Conservation (phyloP, 106 monocot species). For the Phalaenopsis equestris region DNA sequence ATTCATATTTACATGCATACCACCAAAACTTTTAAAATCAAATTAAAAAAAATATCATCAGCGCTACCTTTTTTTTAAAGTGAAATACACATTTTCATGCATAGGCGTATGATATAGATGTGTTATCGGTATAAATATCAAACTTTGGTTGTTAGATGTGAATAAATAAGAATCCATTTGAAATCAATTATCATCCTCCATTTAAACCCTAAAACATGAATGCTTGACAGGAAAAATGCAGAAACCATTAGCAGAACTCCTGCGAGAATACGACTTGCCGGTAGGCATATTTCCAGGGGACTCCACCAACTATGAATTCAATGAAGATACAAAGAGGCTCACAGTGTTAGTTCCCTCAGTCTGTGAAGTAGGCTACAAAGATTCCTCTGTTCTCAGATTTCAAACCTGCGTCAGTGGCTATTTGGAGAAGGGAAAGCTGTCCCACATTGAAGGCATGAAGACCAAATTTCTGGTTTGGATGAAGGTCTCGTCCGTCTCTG, state of each 20-base stretch:
- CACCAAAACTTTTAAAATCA: too few relatives aligned
- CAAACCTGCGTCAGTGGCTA: constrained; percentile 47
- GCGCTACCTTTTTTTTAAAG: too few relatives aligned
- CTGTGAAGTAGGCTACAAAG: constrained; percentile 69
- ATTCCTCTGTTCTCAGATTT: constrained; percentile 59
- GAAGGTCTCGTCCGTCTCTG: constrained; percentile 40
- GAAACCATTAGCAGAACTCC: constrained; percentile 65
- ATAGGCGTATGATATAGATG: too few relatives aligned
- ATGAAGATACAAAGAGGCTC: constrained; percentile 46
- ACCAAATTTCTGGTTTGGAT: constrained; percentile 76
- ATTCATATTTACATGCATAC: too few relatives aligned
- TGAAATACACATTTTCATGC: too few relatives aligned
- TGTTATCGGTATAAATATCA: too few relatives aligned
- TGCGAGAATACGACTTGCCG: constrained; percentile 64
- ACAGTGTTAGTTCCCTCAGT: constrained; percentile 51
- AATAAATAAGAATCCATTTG: too few relatives aligned
- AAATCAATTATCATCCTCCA: too few relatives aligned
- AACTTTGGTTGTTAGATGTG: too few relatives aligned
- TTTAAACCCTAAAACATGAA: too few relatives aligned
- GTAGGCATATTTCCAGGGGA: constrained; percentile 64
- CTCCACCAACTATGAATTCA: constrained; percentile 58
- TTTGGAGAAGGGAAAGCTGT: constrained; percentile 66
- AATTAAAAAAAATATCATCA: too few relatives aligned
- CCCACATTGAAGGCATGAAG: constrained; percentile 66
- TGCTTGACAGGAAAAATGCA: constrained; percentile 56